Evolutionary conservation across 2,329 filamentous ascomycete genomes (phyloP).

Genomic region (Tolypocladium album): DNA sequence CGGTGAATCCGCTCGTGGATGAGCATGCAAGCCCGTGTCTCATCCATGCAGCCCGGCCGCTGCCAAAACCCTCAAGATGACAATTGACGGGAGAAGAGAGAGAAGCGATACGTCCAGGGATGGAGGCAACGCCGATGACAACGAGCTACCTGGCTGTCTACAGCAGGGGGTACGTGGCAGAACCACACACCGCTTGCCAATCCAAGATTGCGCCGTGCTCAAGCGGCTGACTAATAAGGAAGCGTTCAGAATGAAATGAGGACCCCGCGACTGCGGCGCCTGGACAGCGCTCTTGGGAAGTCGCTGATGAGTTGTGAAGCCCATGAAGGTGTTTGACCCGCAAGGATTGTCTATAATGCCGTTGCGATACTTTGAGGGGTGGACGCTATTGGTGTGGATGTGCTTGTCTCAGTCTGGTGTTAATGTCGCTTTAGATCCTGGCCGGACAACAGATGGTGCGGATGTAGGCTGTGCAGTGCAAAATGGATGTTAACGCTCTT

Average conservation of each 20-base stretch:
- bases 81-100: neutral
- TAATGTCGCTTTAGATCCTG: neutral
- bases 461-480: neutral
- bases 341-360: neutral
- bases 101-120: neutral
- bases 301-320: neutral
- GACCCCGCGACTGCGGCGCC: neutral
- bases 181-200: constrained; percentile 1
- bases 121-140: neutral
- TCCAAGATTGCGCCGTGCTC: neutral
- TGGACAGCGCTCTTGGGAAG: neutral
- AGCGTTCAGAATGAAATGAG: neutral
- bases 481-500: neutral
- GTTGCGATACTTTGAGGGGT: neutral
- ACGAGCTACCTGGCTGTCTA: neutral
- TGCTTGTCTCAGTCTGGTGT: neutral
- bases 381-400: neutral
- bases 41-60: constrained; percentile 15
- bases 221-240: neutral
- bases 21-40: constrained; percentile 10
- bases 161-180: constrained; percentile 1
- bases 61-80: neutral
- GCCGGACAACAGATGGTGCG: neutral
- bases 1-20: constrained; percentile 11
- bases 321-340: neutral